These are phyloP conservation scores for Debaryomyces udenii DNA, from an alignment of 1,139 yeast species.

Conservation along the genomic window DNA sequence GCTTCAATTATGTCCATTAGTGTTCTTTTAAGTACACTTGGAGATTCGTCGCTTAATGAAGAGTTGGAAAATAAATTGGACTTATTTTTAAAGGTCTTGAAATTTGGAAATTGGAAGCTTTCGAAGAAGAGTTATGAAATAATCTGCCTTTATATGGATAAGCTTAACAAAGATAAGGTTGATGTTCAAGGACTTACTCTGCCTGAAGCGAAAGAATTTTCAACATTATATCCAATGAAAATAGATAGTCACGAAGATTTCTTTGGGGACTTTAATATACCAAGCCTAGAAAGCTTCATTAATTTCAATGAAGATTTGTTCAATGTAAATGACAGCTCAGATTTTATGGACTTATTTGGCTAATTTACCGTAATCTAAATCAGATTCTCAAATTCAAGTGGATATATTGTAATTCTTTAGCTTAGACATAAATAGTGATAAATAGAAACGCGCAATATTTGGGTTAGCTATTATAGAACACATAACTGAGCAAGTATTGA, in stretches of 20 bases:
- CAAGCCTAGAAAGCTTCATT: constrained; percentile 4
- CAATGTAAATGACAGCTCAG: constrained; percentile 1
- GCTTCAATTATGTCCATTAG: constrained; percentile 51
- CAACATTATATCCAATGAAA: not conserved
- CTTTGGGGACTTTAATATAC: constrained; percentile 2
- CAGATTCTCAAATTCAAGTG: too few species aligned
- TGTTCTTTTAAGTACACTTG: constrained; percentile 42
- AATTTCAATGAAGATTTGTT: constrained; percentile 6
- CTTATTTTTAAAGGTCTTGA: constrained; percentile 41
- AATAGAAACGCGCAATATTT: too few species aligned
- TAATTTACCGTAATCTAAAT: too few species aligned
- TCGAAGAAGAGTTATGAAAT: constrained; percentile 3
- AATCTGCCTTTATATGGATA: not conserved
- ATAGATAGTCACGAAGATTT: constrained; percentile 1
- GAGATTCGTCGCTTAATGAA: constrained; percentile 28
- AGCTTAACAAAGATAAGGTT: not conserved
- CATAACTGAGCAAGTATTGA: too few species aligned
- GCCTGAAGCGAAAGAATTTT: not conserved
- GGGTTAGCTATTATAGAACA: too few species aligned
- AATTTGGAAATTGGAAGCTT: constrained; percentile 2
- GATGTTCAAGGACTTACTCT: not conserved
- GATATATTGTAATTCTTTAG: too few species aligned
- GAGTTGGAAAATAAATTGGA: constrained; percentile 32
- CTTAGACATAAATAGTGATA: too few species aligned
- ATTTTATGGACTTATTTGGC: constrained; percentile 1